Base-by-base conservation (phyloP, 495 filamentous ascomycete species). In the Penicillium fimorum region DNA sequence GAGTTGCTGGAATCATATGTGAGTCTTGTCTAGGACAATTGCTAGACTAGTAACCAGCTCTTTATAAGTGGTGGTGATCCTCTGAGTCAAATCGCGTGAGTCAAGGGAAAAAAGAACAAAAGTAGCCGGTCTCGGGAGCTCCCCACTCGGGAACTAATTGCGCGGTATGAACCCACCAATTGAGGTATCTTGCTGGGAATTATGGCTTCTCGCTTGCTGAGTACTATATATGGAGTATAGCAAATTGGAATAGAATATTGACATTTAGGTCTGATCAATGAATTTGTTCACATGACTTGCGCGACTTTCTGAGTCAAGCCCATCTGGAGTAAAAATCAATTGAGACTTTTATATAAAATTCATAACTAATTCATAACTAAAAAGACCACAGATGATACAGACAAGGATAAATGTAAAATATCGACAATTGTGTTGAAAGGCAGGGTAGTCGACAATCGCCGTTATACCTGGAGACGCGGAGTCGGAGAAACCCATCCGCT, bases 401-500 rank as follows among this genome's bases (percentile, higher is more conserved):
- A 37, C 7, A 2, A 17, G 35, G 2, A 38, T 38, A 38, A 38
- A 17, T 5, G 35, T 38, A 3, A 9, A 17, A n/a, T 4, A 7
- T 8, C 35, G n/a, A 7, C 15, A 17, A n/a, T 37, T 37, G 35
- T 37, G 15, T 37, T n/a, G 35, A n/a, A 17, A 38, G 35, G 2
- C 35, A 38, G 35, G 8, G 24, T n/a, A 49, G 46, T 20, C 17
- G 15, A 27, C 22, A 22, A 15, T n/a, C 33, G 33, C 33, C 33
- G 4, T 13, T 38, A 17, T 38, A 38, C n/a, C 35, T 24, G 24
- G 24, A 38, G 35, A 38, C 35, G 35, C 71, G 66, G 70, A 57
- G 45, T 59, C 72, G 72, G 70, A 72, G 65, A 75, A 72, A 72
- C 60, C 61, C 61, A 58, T 43, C 54, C 49, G 56, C 47, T 27